Percentiles rank a stretch among this genome's conserved stretches.
These are phyloP conservation scores for Pisolithus sp. DNA, from an alignment of 768 basidiomycete species.

Conservation along the genomic window DNA sequence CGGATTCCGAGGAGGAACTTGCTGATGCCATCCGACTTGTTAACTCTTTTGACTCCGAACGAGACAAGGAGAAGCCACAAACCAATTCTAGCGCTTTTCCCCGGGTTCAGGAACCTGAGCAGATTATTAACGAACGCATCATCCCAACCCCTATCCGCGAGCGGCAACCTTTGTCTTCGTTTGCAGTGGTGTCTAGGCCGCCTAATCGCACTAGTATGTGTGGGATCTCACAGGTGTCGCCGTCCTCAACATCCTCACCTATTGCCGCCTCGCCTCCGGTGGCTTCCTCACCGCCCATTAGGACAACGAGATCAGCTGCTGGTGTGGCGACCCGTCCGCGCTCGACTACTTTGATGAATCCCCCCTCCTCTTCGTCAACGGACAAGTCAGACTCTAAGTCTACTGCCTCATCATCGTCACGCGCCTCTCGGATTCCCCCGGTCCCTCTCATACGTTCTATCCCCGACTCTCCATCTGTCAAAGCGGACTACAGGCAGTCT, in stretches of 20 bases:
- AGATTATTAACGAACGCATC: constrained; percentile 14
- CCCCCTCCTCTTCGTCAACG: constrained; percentile 4
- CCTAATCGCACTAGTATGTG: constrained; percentile 28
- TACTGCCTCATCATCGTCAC: constrained; percentile 18
- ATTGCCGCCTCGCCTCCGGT: neutral
- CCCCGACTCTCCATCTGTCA: constrained; percentile 28
- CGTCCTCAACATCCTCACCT: constrained; percentile 6
- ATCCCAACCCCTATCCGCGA: constrained; percentile 55
- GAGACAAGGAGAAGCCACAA: constrained; percentile 5
- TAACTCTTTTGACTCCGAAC: constrained; percentile 18
- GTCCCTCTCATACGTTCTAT: constrained; percentile 27
- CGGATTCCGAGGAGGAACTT: constrained; percentile 24
- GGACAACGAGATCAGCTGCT: constrained; percentile 9
- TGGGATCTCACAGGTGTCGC: constrained; percentile 8
- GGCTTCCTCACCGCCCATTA: constrained; percentile 1
- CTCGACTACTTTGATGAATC: constrained; percentile 3
- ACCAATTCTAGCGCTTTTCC: neutral
- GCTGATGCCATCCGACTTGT: constrained; percentile 27
- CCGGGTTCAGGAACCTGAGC: constrained; percentile 1
- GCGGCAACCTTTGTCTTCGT: constrained; percentile 48
- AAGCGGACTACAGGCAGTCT: constrained; percentile 13
- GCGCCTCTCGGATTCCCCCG: constrained; percentile 21
- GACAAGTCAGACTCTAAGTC: constrained; percentile 26
- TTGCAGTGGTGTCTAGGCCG: constrained; percentile 59
- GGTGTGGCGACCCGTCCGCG: constrained; percentile 8